Conservation (phyloP, 108 stramenopile genomes). For the Pseudonitzschia pungens region DNA sequence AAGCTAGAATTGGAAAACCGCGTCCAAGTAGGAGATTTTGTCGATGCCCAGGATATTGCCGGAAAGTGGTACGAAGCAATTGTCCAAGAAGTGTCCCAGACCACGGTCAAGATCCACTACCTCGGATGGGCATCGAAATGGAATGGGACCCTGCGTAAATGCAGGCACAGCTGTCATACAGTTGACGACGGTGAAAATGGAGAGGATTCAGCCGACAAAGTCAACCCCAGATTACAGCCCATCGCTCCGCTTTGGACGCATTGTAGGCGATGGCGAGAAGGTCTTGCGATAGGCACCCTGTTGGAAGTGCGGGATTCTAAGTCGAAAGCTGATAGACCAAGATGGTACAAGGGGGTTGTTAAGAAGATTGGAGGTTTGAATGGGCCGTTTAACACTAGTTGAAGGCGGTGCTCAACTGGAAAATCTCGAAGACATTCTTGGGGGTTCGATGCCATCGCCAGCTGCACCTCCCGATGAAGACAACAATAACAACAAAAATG, state of each 20-base stretch:
- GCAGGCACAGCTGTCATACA: not conserved
- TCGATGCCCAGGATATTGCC: constrained; percentile 77
- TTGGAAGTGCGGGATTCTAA: constrained; percentile 69
- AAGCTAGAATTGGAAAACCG: constrained; percentile 65
- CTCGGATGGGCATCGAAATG: constrained; percentile 77
- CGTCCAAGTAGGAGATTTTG: constrained; percentile 73
- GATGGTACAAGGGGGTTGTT: constrained; percentile 72
- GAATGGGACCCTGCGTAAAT: constrained; percentile 50
- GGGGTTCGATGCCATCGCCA: not conserved
- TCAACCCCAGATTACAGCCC: constrained; percentile 31
- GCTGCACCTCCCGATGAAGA: not conserved
- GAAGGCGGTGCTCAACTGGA: constrained; percentile 69
- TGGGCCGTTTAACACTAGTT: constrained; percentile 33
- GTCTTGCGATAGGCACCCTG: constrained; percentile 50
- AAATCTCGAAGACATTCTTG: constrained; percentile 24
- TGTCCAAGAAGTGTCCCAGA: constrained; percentile 52
- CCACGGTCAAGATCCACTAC: constrained; percentile 76
- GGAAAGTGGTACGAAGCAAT: constrained; percentile 82
- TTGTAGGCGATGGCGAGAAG: constrained; percentile 62
- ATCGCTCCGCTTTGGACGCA: constrained; percentile 71
- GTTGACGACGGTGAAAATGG: not conserved
- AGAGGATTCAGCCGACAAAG: constrained; percentile 3
- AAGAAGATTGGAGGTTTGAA: constrained; percentile 43
- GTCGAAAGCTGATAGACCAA: constrained; percentile 54
- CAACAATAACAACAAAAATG: constrained; percentile 4